A percentile compares a stretch with the other conserved stretches of the same genome.
Evolutionary conservation across 176 grass and related monocot genomes (phyloP).

Genomic region (Oryza australiensis): DNA sequence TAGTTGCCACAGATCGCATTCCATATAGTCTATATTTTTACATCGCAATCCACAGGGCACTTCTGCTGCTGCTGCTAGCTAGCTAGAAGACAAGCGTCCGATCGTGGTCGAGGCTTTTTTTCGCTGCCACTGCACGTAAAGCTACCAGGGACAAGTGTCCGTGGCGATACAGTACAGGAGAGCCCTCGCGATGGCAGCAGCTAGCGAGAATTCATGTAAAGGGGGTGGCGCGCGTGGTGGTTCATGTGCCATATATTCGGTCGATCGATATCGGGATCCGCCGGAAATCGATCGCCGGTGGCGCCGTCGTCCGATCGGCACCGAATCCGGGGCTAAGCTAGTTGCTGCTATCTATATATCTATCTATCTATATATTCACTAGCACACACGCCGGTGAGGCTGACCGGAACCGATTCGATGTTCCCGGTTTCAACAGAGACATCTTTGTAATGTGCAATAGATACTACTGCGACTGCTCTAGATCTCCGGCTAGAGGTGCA

Average conservation of each 20-base stretch:
- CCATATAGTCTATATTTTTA: background rate
- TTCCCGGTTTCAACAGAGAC: background rate
- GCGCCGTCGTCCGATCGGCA: constrained; percentile 22
- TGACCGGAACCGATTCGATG: constrained; percentile 56
- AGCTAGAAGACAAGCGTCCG: background rate
- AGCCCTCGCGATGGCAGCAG: background rate
- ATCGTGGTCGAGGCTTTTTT: background rate
- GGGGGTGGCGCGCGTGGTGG: background rate
- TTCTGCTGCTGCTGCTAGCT: background rate
- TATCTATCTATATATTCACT: constrained; percentile 25
- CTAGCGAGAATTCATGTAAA: too few relatives aligned
- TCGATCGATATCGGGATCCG: background rate
- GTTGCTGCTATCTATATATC: background rate
- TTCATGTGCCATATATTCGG: constrained; percentile 40
- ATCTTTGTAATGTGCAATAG: background rate
- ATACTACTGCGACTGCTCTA: background rate
- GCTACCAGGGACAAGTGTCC: background rate
- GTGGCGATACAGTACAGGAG: background rate
- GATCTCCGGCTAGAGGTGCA: background rate
- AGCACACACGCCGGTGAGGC: constrained; percentile 16
- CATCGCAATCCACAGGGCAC: constrained; percentile 14
- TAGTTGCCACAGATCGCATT: constrained; percentile 7
- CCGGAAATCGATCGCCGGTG: constrained; percentile 1
- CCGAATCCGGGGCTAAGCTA: constrained; percentile 33
- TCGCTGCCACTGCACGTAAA: background rate